These are phyloP conservation scores for Rhizodiscina lignyota DNA, from an alignment of 495 filamentous ascomycete genomes.

Conservation along the genomic window DNA sequence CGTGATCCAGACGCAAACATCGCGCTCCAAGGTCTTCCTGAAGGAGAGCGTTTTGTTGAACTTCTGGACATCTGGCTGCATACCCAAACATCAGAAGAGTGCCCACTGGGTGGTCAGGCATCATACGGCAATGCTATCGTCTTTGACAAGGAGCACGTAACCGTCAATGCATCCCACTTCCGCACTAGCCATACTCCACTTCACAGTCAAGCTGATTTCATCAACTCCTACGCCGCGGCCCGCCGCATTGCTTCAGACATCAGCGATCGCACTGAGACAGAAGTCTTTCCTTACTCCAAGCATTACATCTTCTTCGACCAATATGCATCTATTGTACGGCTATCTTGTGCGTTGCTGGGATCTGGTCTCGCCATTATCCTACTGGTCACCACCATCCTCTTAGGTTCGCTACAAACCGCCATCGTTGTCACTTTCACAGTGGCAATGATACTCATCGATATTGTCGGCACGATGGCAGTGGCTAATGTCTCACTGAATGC, in stretches of 20 bases:
- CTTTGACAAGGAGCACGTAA: constrained; percentile 45
- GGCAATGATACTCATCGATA: constrained; percentile 83
- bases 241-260: constrained; percentile 72
- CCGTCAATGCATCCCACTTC: constrained; percentile 74
- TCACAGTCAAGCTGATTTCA: constrained; percentile 81
- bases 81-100: constrained; percentile 63
- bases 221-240: constrained; percentile 73
- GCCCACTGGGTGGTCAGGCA: constrained; percentile 75
- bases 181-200: constrained; percentile 76
- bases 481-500: constrained; percentile 86
- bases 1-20: constrained; percentile 73
- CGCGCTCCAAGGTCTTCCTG: constrained; percentile 76
- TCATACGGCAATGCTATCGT: constrained; percentile 76
- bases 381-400: constrained; percentile 52
- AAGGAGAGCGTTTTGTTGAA: constrained; percentile 73
- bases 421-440: constrained; percentile 71
- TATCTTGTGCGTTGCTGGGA: constrained; percentile 64
- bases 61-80: constrained; percentile 72
- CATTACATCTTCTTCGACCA: constrained; percentile 99
- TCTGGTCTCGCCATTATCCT: constrained; percentile 75
- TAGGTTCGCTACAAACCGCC: constrained; percentile 73
- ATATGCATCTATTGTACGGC: constrained; percentile 65
- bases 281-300: constrained; percentile 87
- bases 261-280: constrained; percentile 45
- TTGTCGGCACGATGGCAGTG: constrained; percentile 85